Evolutionary conservation across 2,329 filamentous ascomycete genomes (phyloP).

Genomic region (Fusarium proliferatum): DNA sequence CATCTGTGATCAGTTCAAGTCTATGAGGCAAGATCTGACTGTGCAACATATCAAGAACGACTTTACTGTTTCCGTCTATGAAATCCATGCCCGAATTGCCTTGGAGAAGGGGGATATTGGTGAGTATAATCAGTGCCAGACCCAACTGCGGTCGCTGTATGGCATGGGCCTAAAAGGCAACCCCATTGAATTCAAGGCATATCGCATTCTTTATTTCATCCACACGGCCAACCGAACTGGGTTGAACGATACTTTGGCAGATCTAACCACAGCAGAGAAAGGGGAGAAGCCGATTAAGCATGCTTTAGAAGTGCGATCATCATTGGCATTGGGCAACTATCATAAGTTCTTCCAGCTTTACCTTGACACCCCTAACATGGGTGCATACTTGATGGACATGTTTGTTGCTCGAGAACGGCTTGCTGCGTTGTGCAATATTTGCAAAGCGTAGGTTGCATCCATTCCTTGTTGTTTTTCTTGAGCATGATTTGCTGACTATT

Average conservation of each 20-base stretch:
- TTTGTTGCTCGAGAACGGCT: constrained; percentile 95
- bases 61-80: constrained; percentile 96
- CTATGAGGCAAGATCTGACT: constrained; percentile 95
- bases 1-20: constrained; percentile 99
- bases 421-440: constrained; percentile 89
- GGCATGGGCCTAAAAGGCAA: constrained; percentile 87
- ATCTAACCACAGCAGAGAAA: constrained; percentile 99
- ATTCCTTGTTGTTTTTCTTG: not conserved
- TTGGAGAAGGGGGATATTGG: constrained; percentile 98
- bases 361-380: constrained; percentile 94
- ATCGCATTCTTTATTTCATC: constrained; percentile 99
- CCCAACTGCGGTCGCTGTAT: constrained; percentile 93
- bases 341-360: constrained; percentile 98
- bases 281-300: constrained; percentile 85
- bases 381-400: constrained; percentile 99
- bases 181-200: constrained; percentile 96
- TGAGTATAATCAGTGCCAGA: constrained; percentile 99
- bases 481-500: constrained; percentile 56
- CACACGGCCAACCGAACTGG: constrained; percentile 98
- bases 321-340: constrained; percentile 93
- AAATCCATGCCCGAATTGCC: constrained; percentile 96
- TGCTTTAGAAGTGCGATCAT: constrained; percentile 89
- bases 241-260: constrained; percentile 97
- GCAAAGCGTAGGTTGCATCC: constrained; percentile 81
- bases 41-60: constrained; percentile 97